phyloP scores from a whole-genome alignment of 2,329 filamentous ascomycete species.

The Trichophyton mentagrophytes region DNA sequence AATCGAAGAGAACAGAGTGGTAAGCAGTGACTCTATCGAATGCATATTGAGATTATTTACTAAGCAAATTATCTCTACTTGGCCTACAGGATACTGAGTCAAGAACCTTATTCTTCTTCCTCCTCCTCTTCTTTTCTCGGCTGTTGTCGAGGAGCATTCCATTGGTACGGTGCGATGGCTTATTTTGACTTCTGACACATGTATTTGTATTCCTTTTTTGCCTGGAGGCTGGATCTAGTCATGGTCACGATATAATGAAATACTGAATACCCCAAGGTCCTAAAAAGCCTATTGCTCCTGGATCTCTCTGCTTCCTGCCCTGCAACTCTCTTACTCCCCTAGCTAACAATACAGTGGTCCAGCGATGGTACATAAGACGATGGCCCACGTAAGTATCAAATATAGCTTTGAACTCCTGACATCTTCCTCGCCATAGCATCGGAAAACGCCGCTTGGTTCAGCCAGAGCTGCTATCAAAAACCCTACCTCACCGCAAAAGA shows the following conservation, averaged over 20 bases:
- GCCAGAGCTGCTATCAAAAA: constrained; percentile 62
- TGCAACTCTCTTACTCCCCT: background rate
- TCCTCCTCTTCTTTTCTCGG: too few relatives aligned
- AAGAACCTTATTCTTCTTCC: too few relatives aligned
- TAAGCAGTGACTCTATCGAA: background rate
- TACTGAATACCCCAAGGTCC: constrained; percentile 17
- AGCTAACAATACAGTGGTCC: background rate
- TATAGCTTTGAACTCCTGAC: background rate
- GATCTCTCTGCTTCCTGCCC: background rate
- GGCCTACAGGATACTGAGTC: background rate
- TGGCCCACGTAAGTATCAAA: constrained; percentile 3
- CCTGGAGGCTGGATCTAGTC: background rate
- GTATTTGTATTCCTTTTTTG: background rate
- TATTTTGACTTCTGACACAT: background rate
- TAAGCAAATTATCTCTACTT: background rate
- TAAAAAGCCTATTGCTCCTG: background rate
- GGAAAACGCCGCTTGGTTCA: constrained; percentile 26
- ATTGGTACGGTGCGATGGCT: background rate
- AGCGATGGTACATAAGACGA: constrained; percentile 2
- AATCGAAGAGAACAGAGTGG: constrained; percentile 31
- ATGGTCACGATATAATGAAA: background rate
- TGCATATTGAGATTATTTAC: background rate
- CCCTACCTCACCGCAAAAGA: constrained; percentile 66
- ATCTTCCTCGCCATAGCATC: too few relatives aligned
- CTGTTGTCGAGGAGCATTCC: background rate